Evolutionary conservation across 441 rosid genomes (phyloP).

Genomic region (Arabidopsis hybrid): DNA sequence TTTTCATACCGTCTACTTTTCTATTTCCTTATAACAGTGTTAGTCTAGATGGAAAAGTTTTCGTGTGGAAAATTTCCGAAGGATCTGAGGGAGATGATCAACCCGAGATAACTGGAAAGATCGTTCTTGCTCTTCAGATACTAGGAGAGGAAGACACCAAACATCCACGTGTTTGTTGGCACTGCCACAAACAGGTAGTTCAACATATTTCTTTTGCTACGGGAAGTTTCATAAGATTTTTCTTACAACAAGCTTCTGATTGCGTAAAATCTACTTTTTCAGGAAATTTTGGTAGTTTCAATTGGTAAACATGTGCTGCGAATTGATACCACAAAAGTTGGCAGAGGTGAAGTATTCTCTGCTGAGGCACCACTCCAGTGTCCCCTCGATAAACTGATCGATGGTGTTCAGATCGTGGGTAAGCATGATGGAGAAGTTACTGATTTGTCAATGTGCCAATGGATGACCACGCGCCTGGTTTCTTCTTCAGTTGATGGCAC

Average conservation of each 20-base stretch:
- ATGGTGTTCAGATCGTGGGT: conserved; percentile 87
- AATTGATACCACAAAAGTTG: conserved; percentile 76
- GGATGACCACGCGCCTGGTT: conserved; percentile 84
- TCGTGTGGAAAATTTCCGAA: conserved; percentile 79
- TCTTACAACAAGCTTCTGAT: conserved; percentile 22
- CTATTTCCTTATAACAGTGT: conserved; percentile 57
- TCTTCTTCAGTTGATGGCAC: conserved; percentile 92
- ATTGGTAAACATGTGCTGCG: conserved; percentile 74
- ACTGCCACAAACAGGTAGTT: conserved; percentile 87
- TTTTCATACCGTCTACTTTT: neutral
- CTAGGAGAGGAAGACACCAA: conserved; percentile 60
- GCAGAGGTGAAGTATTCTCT: conserved; percentile 63
- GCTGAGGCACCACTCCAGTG: conserved; percentile 80
- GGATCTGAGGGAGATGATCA: conserved; percentile 86
- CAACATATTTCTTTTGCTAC: conserved; percentile 1
- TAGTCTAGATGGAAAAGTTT: conserved; percentile 79
- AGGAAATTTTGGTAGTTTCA: conserved; percentile 88
- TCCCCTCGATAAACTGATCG: conserved; percentile 66
- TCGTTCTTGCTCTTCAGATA: conserved; percentile 74
- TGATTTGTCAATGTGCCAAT: conserved; percentile 90
- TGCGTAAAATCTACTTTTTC: conserved; percentile 5
- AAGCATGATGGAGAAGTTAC: conserved; percentile 88
- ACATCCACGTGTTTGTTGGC: conserved; percentile 97
- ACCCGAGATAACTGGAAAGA: conserved; percentile 73
- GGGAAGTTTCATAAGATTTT: conserved; percentile 3